Evolutionary conservation across 2,329 filamentous ascomycete species (phyloP).

Genomic region (Fusarium sororula): DNA sequence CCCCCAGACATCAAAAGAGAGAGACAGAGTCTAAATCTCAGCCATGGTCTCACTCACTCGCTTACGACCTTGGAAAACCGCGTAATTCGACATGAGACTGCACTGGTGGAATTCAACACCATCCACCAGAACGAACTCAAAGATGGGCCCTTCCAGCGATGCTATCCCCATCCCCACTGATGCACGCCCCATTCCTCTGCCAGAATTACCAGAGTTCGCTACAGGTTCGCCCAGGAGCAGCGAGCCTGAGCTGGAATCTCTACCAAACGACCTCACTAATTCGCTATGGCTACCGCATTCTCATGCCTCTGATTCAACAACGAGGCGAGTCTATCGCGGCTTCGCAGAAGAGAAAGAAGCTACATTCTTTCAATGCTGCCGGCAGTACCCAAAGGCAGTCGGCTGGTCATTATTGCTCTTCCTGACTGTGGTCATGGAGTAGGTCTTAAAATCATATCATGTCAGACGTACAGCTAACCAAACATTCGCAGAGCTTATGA

Average conservation of each 20-base stretch:
- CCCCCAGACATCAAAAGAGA: neutral
- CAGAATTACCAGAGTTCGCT: conserved; percentile 27
- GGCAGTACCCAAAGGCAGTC: conserved; percentile 39
- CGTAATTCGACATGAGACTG: conserved; percentile 27
- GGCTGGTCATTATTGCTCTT: conserved; percentile 39
- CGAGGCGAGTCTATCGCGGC: conserved; percentile 29
- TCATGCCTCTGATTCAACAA: conserved; percentile 25
- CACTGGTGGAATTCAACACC: conserved; percentile 30
- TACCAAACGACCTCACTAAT: conserved; percentile 11
- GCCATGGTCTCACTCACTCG: conserved; percentile 30
- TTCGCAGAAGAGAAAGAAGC: conserved; percentile 31
- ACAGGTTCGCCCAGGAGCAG: conserved; percentile 1
- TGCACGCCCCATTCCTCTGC: conserved; percentile 25
- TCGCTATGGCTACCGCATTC: conserved; percentile 25
- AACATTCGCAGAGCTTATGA: conserved; percentile 27
- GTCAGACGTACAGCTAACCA: neutral
- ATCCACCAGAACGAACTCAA: conserved; percentile 5
- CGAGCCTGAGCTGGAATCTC: conserved; percentile 15
- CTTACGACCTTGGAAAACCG: conserved; percentile 10
- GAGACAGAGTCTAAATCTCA: neutral
- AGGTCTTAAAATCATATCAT: neutral
- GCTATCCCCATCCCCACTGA: conserved; percentile 24
- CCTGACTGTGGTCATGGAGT: conserved; percentile 40
- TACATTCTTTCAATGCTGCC: conserved; percentile 29
- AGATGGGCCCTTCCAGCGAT: conserved; percentile 23